phyloP scores from a whole-genome alignment of 2,329 filamentous ascomycete species.

The Phyllosticta citribraziliensis region DNA sequence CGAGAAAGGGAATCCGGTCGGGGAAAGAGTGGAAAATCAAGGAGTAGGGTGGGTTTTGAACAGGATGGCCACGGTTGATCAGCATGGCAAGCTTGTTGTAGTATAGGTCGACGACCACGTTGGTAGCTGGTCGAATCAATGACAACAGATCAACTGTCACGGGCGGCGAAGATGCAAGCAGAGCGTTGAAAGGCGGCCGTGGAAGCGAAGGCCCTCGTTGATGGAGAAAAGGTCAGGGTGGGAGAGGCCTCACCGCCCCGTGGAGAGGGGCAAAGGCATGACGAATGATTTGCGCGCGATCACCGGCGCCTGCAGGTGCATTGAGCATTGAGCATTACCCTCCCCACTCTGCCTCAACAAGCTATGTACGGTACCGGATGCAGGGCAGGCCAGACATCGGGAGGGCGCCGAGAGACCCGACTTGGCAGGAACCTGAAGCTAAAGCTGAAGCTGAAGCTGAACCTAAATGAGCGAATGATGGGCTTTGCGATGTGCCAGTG shows the following conservation, averaged over 20 bases:
- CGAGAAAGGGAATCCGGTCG: neutral
- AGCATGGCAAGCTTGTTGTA: constrained; percentile 1
- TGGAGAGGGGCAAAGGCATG: neutral
- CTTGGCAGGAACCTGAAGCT: constrained; percentile 1
- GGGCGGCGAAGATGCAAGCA: neutral
- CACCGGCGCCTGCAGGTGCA: neutral
- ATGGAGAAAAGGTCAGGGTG: neutral
- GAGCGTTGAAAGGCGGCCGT: neutral
- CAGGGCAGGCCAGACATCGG: neutral
- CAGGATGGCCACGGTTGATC: neutral
- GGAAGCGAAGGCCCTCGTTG: constrained; percentile 4
- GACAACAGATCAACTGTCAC: neutral
- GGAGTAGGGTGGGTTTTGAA: neutral
- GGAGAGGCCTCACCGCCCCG: constrained; percentile 6
- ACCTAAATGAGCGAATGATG: too few species aligned
- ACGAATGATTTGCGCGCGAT: constrained; percentile 10
- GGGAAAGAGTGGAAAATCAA: neutral
- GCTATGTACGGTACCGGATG: constrained; percentile 1
- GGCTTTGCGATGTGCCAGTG: too few species aligned
- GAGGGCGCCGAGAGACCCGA: neutral
- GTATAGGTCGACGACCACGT: constrained; percentile 8
- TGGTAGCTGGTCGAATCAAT: constrained; percentile 2
- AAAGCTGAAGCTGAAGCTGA: neutral
- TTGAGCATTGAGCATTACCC: neutral
- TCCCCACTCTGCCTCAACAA: constrained; percentile 1